Evolutionary conservation across 164 flowering plant species (phyloP), one percentile per base, ranked within the genome.

Genomic region (Piper betle): DNA sequence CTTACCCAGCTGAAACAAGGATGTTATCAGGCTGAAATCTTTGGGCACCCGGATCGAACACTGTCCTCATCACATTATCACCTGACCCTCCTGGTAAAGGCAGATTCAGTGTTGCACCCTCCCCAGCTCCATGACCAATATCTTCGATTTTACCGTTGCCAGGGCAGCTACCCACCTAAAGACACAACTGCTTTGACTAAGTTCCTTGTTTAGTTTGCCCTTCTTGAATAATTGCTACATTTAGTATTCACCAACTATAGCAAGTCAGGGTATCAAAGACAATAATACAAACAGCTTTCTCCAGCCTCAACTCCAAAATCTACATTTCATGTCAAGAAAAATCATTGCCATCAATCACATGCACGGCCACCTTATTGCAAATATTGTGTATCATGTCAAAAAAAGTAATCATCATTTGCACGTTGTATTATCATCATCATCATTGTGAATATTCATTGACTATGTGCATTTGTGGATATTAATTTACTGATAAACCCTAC

Each of bases 71-170:
- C 62, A 96, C 77, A 60, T 57, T 66, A 71, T 92, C 96, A 62
- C 98, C 98, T 15, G 98, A 89, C 58, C 98, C 98, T 73, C 96
- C 98, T 0, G 98, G 96, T 61, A 92, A 71, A 64, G 98, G 98
- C 48, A 92, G 74, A 77, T 89, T 92, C 12, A 92, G 69, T 15
- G 96, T 85, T 58, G 88, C 60, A 57, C 98, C 98, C 80, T 89
- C 93, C 59, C 98, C 98, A 60, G 69, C 71, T 68, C 91, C 91
- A 52, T 52, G 63, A 39, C 98, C 98, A 53, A 89, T 66, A 68
- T 87, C 84, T 67, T 82, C 73, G 40, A 89, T 67, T 72, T 83
- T 92, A 68, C 98, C 98, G n/a, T 96, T 92, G 43, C 96, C 96
- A n/a, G 98, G 98, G 64, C 89, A 92, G 77, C 98, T 92, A 62